These are phyloP conservation scores for Lanzia echinophila DNA, from an alignment of 2,329 filamentous ascomycete species.

Conservation along the genomic window DNA sequence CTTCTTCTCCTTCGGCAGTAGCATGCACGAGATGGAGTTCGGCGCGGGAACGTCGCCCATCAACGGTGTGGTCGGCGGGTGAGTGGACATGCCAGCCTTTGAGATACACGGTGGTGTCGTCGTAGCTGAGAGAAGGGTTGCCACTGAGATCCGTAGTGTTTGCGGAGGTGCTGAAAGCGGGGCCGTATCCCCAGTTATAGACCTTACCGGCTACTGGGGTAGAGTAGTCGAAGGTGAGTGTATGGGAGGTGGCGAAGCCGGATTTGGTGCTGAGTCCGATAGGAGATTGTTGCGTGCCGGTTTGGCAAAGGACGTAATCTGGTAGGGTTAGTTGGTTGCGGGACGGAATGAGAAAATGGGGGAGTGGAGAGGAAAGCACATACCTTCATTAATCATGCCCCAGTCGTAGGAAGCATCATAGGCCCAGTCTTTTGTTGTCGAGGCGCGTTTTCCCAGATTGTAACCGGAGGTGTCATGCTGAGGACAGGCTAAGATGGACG, in stretches of 20 bases:
- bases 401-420: slow-evolving; percentile 37
- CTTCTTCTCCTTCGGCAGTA: slow-evolving; percentile 35
- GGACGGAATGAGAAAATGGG: background rate
- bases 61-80: slow-evolving; percentile 43
- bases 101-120: slow-evolving; percentile 42
- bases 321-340: background rate
- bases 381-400: slow-evolving; percentile 32
- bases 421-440: slow-evolving; percentile 23
- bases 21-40: slow-evolving; percentile 45
- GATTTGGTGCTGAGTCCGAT: slow-evolving; percentile 37
- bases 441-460: slow-evolving; percentile 11
- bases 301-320: slow-evolving; percentile 41
- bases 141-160: slow-evolving; percentile 25
- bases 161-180: slow-evolving; percentile 35
- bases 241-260: slow-evolving; percentile 36
- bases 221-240: slow-evolving; percentile 38
- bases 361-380: background rate
- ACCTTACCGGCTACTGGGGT: slow-evolving; percentile 33
- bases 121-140: slow-evolving; percentile 38
- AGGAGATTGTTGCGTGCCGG: slow-evolving; percentile 44
- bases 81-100: slow-evolving; percentile 46
- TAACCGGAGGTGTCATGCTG: slow-evolving; percentile 15
- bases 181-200: slow-evolving; percentile 45
- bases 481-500: slow-evolving; percentile 18
- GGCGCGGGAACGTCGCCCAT: slow-evolving; percentile 37